Conservation (phyloP, 768 basidiomycete species). For the Ramaria sp. region DNA sequence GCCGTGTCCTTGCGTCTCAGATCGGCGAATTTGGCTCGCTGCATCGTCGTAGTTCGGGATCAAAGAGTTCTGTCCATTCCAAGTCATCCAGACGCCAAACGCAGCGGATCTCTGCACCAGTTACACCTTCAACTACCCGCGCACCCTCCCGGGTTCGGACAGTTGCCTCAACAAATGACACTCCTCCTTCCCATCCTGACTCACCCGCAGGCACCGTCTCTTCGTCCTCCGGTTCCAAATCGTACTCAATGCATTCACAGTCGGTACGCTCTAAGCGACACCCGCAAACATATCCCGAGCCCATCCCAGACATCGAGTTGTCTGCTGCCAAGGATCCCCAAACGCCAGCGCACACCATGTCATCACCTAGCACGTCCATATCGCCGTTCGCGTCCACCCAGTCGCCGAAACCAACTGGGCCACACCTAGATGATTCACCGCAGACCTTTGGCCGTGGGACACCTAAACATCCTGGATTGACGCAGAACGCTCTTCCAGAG, state of each 20-base stretch:
- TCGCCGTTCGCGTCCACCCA: background rate
- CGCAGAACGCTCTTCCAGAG: background rate
- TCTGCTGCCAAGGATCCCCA: background rate
- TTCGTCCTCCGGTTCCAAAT: background rate
- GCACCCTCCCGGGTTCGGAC: background rate
- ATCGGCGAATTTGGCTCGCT: conserved; percentile 2
- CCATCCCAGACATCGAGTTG: background rate
- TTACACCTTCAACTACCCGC: conserved; percentile 1
- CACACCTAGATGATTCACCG: background rate
- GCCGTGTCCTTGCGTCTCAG: background rate
- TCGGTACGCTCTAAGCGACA: background rate
- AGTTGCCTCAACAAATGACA: background rate
- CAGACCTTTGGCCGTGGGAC: background rate
- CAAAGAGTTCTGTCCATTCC: background rate
- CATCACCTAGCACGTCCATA: background rate
- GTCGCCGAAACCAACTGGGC: background rate
- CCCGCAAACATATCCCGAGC: background rate
- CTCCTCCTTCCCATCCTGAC: background rate
- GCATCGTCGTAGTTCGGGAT: background rate
- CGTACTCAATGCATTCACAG: background rate
- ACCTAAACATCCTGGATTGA: background rate
- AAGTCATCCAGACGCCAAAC: background rate
- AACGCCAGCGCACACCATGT: background rate
- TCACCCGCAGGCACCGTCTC: background rate
- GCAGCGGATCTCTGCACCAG: background rate